A percentile compares a stretch with the other conserved stretches of the same genome.
Conservation (phyloP, 192 early-diverging fungal genomes). For the Gaertneriomyces sp. region DNA sequence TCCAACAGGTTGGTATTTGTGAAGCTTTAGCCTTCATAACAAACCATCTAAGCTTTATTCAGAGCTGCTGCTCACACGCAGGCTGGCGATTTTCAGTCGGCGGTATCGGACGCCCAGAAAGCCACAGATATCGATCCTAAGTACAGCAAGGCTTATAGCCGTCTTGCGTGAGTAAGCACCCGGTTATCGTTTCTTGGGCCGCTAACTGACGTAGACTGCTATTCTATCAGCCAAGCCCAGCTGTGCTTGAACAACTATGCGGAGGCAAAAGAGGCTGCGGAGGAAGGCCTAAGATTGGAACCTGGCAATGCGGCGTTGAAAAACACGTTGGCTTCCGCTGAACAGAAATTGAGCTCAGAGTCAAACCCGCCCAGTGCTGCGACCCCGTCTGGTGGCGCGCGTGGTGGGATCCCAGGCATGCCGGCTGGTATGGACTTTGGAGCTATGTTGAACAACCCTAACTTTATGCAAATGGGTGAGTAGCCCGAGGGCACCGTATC, state of each 20-base stretch:
- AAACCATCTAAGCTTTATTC: not conserved
- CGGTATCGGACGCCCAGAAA: conserved; percentile 81
- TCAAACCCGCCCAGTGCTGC: conserved; percentile 7
- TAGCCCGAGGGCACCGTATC: not conserved
- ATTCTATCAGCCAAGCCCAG: conserved; percentile 69
- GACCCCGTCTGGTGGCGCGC: conserved; percentile 39
- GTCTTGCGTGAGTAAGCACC: conserved; percentile 65
- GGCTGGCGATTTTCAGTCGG: conserved; percentile 77
- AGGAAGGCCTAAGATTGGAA: conserved; percentile 75
- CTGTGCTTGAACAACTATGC: conserved; percentile 80
- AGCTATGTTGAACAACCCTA: conserved; percentile 87
- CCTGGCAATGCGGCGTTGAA: conserved; percentile 80
- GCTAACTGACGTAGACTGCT: not conserved
- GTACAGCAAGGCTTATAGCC: conserved; percentile 92
- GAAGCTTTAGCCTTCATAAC: not conserved
- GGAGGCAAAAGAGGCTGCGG: conserved; percentile 86
- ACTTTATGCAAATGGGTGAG: conserved; percentile 87
- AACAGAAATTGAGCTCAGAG: conserved; percentile 33
- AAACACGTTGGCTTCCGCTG: conserved; percentile 68
- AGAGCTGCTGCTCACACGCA: conserved; percentile 95
- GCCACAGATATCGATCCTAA: conserved; percentile 80
- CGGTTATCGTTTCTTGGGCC: not conserved
- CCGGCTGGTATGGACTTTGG: conserved; percentile 62
- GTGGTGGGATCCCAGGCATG: conserved; percentile 43
- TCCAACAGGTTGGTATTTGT: conserved; percentile 73